Conservation (phyloP, 1,284 basidiomycete genomes). For the Trichosporon coremiiforme region DNA sequence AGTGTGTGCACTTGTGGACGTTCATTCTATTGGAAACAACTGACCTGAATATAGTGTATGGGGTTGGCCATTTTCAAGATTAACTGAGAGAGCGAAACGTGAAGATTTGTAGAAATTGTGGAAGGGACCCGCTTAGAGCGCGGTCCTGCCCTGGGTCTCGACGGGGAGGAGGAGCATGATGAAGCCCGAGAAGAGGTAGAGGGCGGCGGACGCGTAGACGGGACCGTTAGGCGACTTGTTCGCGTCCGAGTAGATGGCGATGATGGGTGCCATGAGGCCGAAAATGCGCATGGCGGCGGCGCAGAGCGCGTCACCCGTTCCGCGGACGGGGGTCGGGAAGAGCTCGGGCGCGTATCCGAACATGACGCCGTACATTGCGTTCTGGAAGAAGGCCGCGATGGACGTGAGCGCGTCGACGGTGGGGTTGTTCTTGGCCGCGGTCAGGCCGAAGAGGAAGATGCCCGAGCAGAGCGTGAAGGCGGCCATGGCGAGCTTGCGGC, state of each 20-base stretch:
- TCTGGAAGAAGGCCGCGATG: constrained; percentile 61
- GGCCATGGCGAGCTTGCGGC: constrained; percentile 62
- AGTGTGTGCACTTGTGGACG: background rate
- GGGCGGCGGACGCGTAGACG: constrained; percentile 63
- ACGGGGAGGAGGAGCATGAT: constrained; percentile 64
- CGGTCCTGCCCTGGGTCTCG: constrained; percentile 59
- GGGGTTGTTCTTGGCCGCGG: constrained; percentile 60
- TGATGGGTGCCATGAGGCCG: constrained; percentile 58
- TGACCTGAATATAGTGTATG: constrained; percentile 1
- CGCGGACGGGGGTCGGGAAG: constrained; percentile 67
- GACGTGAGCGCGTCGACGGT: constrained; percentile 64
- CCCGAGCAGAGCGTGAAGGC: constrained; percentile 62
- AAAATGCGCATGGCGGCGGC: constrained; percentile 63
- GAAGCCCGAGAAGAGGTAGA: constrained; percentile 59
- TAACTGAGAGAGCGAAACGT: background rate
- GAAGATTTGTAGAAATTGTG: background rate
- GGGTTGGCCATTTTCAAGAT: constrained; percentile 5
- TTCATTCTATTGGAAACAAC: constrained; percentile 17
- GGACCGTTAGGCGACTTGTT: constrained; percentile 57
- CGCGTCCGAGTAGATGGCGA: constrained; percentile 37
- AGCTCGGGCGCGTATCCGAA: constrained; percentile 68
- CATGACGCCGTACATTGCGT: constrained; percentile 61
- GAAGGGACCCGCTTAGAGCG: constrained; percentile 34
- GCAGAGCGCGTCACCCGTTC: constrained; percentile 66
- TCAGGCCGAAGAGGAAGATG: constrained; percentile 66